Conservation (phyloP, 441 rosid genomes). For the Gossypium laxum region DNA sequence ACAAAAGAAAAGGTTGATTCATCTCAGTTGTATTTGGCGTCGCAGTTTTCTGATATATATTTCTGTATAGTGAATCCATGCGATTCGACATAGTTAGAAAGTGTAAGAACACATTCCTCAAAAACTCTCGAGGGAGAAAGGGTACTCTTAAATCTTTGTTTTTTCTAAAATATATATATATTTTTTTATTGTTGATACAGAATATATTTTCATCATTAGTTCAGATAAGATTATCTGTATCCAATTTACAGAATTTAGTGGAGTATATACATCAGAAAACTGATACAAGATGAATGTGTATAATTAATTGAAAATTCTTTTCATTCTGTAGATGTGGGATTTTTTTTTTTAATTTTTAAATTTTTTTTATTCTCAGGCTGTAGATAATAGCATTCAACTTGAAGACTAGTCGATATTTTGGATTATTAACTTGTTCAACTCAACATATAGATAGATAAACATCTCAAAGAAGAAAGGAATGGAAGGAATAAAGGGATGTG, state of each 20-base stretch:
- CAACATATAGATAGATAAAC: not conserved
- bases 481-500: not conserved
- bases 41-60: not conserved
- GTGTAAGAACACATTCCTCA: conserved; percentile 2
- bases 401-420: not conserved
- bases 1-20: not conserved
- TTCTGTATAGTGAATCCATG: conserved; percentile 13
- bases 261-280: not conserved
- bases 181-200: not conserved
- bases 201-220: not conserved
- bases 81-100: not conserved
- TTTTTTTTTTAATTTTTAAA: no score
- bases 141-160: not conserved
- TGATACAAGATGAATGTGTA: not conserved
- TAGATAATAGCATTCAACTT: no score
- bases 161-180: no score
- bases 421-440: not conserved
- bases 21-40: conserved; percentile 3
- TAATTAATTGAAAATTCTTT: not conserved
- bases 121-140: not conserved
- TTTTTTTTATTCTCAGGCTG: no score
- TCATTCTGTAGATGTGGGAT: not conserved
- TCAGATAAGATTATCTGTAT: not conserved
- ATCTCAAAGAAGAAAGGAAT: not conserved
- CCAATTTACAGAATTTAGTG: no score